Evolutionary conservation across 306 rosid species (phyloP), one percentile per base, ranked within the genome.

Genomic region (Parietaria judaica): DNA sequence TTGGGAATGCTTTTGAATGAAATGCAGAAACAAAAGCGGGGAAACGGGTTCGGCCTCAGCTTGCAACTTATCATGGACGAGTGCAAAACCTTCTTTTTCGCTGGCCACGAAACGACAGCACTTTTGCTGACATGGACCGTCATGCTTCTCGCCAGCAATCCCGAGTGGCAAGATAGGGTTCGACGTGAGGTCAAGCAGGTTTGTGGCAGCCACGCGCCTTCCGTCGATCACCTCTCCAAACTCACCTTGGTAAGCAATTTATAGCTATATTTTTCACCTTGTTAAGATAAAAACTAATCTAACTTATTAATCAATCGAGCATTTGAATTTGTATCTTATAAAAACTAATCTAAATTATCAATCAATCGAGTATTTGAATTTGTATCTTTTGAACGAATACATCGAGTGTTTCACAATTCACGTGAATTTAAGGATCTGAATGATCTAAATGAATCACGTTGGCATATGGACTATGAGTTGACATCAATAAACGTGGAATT

Each of bases 41-140:
- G 69, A 51, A 74, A 69, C 60, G 94, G 87, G 4, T 73, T 83
- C n/a, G 66, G 82, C 71, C 61, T 88, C 14, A 75, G 81, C 62
- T 58, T 88, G 66, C 95, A 88, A 63, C 52, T 79, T 3, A 89
- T 94, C 8, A 94, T 86, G 94, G 99, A 94, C 77, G 90, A 94
- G 70, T 94, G 99, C 74, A 94, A 94, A 50, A 94, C 99, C 11
- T 94, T 94, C 70, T 94, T 94, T 83, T 94, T 94, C 75, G 88
- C 99, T 15, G 99, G 99, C 3, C 95, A 94, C 69, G 99, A 94
- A 72, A 88, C 99, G 45, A 84, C 97, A 5, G 90, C 99, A 0
- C 81, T 94, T 3, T 76, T 94, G 68, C 94, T 94, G 69, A 94
- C 90, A 5, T 94, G 99, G 99, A 81, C 95, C 5, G 76, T 88